phyloP scores from a whole-genome alignment of 371 early-diverging fungal species.

The Thermomucor indicae-seudaticae region DNA sequence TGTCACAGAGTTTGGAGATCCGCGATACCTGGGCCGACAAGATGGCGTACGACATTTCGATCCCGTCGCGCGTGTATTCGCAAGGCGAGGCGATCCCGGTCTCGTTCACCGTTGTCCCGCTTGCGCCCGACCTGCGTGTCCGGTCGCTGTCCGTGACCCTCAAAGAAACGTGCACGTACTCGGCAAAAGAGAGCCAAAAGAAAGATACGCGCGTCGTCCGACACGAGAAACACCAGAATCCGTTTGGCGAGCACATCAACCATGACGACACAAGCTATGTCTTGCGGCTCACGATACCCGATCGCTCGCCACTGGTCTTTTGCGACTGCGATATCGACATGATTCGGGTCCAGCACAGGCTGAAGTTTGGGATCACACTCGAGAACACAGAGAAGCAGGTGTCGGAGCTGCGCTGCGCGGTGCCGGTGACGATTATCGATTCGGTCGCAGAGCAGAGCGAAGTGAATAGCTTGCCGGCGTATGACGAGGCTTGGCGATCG shows the following conservation, averaged over 20 bases:
- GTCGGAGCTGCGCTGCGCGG: conserved; percentile 38
- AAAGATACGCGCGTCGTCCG: conserved; percentile 32
- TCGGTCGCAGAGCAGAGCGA: conserved; percentile 26
- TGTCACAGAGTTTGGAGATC: conserved; percentile 30
- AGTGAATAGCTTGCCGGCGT: conserved; percentile 30
- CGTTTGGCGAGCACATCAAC: conserved; percentile 10
- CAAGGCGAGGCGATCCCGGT: conserved; percentile 31
- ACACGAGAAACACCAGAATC: conserved; percentile 11
- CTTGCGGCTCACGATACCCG: conserved; percentile 23
- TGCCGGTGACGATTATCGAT: conserved; percentile 29
- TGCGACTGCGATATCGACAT: conserved; percentile 41
- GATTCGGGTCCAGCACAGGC: conserved; percentile 37
- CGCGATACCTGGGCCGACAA: conserved; percentile 42
- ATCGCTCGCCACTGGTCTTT: conserved; percentile 21
- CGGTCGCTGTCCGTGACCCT: conserved; percentile 22
- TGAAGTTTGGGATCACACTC: conserved; percentile 20
- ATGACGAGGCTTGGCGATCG: conserved; percentile 32
- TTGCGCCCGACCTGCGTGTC: conserved; percentile 27
- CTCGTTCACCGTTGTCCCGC: conserved; percentile 33
- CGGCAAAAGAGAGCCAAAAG: conserved; percentile 29
- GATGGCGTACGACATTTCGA: conserved; percentile 35
- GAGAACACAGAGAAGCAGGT: conserved; percentile 27
- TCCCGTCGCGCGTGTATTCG: conserved; percentile 36
- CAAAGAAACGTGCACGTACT: conserved; percentile 41
- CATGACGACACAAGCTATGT: conserved; percentile 2